Evolutionary conservation across 148 eudicot genomes (phyloP).

Genomic region (Nepenthes gracilis): DNA sequence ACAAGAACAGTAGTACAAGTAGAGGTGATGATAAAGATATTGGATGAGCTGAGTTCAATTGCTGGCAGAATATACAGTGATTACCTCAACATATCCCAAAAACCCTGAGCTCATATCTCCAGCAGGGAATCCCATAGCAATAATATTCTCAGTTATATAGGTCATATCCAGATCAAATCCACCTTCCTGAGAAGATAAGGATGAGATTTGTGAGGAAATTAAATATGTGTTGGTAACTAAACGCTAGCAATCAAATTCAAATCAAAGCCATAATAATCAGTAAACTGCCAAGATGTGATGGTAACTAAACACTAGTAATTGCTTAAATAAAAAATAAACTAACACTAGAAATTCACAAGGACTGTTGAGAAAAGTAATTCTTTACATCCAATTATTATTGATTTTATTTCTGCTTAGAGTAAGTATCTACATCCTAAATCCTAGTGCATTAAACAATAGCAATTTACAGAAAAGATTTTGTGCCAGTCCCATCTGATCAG

Average conservation of each 20-base stretch:
- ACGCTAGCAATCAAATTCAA: no score
- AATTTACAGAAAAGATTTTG: background rate
- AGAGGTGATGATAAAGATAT: background rate
- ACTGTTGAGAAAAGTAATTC: no score
- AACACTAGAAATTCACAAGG: no score
- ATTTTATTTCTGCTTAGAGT: no score
- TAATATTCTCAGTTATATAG: slow-evolving; percentile 93
- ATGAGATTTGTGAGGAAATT: background rate
- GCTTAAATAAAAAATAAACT: no score
- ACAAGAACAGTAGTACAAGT: background rate
- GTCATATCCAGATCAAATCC: slow-evolving; percentile 98
- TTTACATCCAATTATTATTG: no score
- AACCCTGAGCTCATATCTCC: slow-evolving; percentile 98
- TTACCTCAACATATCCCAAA: slow-evolving; percentile 92
- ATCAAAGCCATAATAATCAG: no score
- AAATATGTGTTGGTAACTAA: no score
- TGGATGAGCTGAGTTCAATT: background rate
- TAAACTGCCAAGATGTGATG: no score
- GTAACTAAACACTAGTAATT: no score
- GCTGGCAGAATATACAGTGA: background rate
- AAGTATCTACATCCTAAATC: background rate
- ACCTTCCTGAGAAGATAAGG: slow-evolving; percentile 48
- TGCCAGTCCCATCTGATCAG: no score
- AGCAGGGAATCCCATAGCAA: slow-evolving; percentile 99
- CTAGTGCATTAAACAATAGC: background rate